Evolutionary conservation across 2,329 filamentous ascomycete genomes (phyloP), one percentile per base, ranked within the genome.

Genomic region (Sclerotinia minor): DNA sequence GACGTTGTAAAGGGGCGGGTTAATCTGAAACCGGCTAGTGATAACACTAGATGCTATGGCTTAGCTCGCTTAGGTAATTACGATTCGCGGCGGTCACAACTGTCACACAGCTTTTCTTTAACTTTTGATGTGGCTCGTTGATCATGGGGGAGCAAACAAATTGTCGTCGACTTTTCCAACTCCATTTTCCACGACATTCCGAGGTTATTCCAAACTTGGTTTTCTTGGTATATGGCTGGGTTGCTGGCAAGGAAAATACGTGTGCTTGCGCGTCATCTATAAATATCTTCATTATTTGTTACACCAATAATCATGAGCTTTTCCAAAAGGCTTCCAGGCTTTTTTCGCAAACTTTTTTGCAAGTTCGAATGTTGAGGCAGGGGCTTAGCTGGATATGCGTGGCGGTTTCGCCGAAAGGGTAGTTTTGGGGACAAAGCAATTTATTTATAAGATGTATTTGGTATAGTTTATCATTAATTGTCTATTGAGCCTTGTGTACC

Each of bases 201-300:
- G 45, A 60, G 45, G 45, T 26, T 61, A 24, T 13, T 50, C 45
- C 58, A 61, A 61, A 13, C 38, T 41, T 41, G 44, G 57, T 9
- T 60, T 49, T 59, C 15, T 32, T 32, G 54, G 19, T 38, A 41
- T 24, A 24, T 57, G 32, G 54, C 54, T 38, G 32, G 21, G 21
- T 17, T 15, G 15, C 35, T 15, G 21, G 35, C 5, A 47, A 24
- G 44, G 29, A 61, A 61, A 41, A 41, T 41, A 41, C n/a, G 11
- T 49, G 21, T n/a, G 55, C 45, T 61, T 63, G 59, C 59, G 45
- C 32, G 59, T 50, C 45, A 15, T 63, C 45, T 50, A 63, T 50
- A 38, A 50, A 50, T 50, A 63, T 50, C 45, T 50, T 50, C 45
- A 11, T 26, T 24, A 35, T 49, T 32, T n/a, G 6, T 35, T n/a